phyloP scores from a whole-genome alignment of 176 grass and related monocot species.

The Aegilops bicornis region DNA sequence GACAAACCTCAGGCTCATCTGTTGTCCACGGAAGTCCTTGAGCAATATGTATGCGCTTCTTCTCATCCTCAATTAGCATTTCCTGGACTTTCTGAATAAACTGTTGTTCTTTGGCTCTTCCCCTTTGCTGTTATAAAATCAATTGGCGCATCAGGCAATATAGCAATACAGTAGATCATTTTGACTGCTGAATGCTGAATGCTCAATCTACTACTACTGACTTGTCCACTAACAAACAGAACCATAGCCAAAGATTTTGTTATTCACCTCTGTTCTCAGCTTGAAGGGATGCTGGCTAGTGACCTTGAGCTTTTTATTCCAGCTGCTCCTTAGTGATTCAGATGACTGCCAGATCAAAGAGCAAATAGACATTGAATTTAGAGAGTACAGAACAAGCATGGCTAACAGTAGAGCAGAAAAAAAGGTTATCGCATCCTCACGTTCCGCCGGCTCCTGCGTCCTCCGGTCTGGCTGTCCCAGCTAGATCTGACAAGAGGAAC shows the following conservation, averaged over 20 bases:
- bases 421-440: conserved; percentile 43
- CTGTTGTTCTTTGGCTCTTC: conserved; percentile 71
- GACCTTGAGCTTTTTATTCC: conserved; percentile 85
- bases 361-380: neutral
- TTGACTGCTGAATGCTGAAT: neutral
- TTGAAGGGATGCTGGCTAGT: conserved; percentile 94
- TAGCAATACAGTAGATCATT: neutral
- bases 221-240: neutral
- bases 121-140: conserved; percentile 63
- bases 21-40: conserved; percentile 96
- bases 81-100: conserved; percentile 81
- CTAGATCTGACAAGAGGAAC: conserved; percentile 50
- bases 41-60: conserved; percentile 71
- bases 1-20: conserved; percentile 79
- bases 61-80: conserved; percentile 82
- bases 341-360: conserved; percentile 49
- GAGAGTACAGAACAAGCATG: neutral
- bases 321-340: conserved; percentile 64
- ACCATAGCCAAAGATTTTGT: neutral
- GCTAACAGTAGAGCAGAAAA: neutral
- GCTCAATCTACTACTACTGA: neutral
- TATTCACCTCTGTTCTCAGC: conserved; percentile 87
- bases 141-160: neutral
- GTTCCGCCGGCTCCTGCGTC: conserved; percentile 56
- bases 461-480: conserved; percentile 53